Conservation (phyloP, 208 protist species). For the Leishmania guyanensis region DNA sequence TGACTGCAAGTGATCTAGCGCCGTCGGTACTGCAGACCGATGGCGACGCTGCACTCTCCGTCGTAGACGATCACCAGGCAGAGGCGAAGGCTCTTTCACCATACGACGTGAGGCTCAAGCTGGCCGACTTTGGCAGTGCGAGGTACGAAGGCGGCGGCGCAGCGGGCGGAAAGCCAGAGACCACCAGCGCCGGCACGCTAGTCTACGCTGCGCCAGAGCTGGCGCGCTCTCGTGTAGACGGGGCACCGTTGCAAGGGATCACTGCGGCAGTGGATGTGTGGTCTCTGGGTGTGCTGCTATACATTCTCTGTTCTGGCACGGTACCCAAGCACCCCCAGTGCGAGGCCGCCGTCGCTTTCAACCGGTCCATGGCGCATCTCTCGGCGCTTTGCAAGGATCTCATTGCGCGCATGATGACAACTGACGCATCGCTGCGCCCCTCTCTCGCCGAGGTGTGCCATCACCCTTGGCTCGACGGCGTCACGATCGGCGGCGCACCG, state of each 20-base stretch:
- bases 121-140: constrained; percentile 83
- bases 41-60: constrained; percentile 22
- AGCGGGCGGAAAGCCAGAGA: constrained; percentile 17
- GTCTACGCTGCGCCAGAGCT: constrained; percentile 80
- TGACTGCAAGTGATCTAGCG: not conserved
- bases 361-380: constrained; percentile 37
- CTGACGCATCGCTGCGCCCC: constrained; percentile 37
- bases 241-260: constrained; percentile 6
- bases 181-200: constrained; percentile 39
- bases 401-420: constrained; percentile 43
- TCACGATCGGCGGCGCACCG: constrained; percentile 19
- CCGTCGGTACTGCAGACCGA: not conserved
- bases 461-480: constrained; percentile 53
- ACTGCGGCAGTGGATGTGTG: constrained; percentile 61
- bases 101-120: constrained; percentile 55
- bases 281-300: constrained; percentile 77
- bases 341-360: constrained; percentile 23
- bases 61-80: constrained; percentile 45
- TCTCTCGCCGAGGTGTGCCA: constrained; percentile 34
- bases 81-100: constrained; percentile 40
- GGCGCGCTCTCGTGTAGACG: not conserved
- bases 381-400: constrained; percentile 46
- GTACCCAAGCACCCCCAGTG: constrained; percentile 37
- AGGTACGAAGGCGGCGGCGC: constrained; percentile 46
- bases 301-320: constrained; percentile 73